Conservation (phyloP, 1,284 basidiomycete species). For the Trametes pubescens region DNA sequence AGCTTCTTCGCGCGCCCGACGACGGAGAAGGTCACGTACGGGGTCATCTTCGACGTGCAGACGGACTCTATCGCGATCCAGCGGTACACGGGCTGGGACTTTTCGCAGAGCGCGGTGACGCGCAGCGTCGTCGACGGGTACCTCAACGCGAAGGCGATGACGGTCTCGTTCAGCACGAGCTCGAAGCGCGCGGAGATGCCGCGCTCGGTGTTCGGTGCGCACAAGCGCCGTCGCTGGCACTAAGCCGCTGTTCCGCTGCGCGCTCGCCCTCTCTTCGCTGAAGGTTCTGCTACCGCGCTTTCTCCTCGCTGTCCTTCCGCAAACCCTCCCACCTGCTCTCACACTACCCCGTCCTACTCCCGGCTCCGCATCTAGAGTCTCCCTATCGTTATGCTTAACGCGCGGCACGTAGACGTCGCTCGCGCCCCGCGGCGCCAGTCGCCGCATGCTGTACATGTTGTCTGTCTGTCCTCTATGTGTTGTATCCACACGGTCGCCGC, state of each 20-base stretch:
- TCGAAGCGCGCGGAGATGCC: slow-evolving; percentile 7
- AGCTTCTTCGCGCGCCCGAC: slow-evolving; percentile 39
- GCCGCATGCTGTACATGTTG: not conserved
- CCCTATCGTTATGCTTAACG: not conserved
- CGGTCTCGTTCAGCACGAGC: slow-evolving; percentile 31
- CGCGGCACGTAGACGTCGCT: not conserved
- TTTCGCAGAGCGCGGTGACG: slow-evolving; percentile 34
- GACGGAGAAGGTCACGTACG: slow-evolving; percentile 33
- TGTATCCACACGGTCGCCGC: not conserved
- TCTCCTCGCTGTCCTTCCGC: not conserved
- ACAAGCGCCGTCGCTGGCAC: slow-evolving; percentile 22
- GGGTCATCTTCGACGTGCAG: slow-evolving; percentile 41
- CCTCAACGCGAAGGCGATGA: slow-evolving; percentile 34
- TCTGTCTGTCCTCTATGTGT: not conserved
- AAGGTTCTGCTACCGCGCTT: not conserved
- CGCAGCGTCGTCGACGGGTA: slow-evolving; percentile 40
- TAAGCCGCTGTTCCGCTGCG: not conserved
- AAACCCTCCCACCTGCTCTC: not conserved
- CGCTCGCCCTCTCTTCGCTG: not conserved
- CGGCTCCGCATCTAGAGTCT: not conserved
- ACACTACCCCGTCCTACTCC: not conserved
- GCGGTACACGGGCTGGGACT: slow-evolving; percentile 40
- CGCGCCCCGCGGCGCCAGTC: not conserved
- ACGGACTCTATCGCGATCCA: slow-evolving; percentile 41
- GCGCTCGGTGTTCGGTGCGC: slow-evolving; percentile 24